Base-by-base conservation (phyloP, 768 basidiomycete species). In the Boletus speciosus region DNA sequence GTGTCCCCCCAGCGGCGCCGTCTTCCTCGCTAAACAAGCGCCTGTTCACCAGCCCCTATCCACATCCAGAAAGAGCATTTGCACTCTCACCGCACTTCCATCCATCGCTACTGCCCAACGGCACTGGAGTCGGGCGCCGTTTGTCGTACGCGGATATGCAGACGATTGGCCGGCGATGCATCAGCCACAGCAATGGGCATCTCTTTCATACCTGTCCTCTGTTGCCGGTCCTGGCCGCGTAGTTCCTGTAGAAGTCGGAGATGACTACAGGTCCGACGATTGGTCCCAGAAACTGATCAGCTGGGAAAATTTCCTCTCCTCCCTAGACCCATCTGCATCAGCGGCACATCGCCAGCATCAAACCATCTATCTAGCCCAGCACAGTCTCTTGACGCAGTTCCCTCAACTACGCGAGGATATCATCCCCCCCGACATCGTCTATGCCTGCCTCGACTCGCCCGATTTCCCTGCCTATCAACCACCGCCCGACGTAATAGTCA, bases 211-310 rank as follows among this genome's bases (percentile, higher is more conserved):
- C 66, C 79, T 99, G 1, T 77, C 78, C 14, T 73, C 76, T 5
- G 73, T 84, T 1, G 82, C 88, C 2, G 97, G 97, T 14, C 81
- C 81, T 40, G 94, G 89, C 2, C 80, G 97, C 21, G 72, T 91
- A 5, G 88, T 98, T 1, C 97, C 96, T 6, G 85, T 98, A 7
- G 96, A 98, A 71, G 72, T 97, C 16, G 96, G 96, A 14, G 69
- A 71, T 34, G 88, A 94, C 65, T 98, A 98, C 70, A 83, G 90
- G 29, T 73, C 76, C 11, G 80, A 81, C 21, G 81, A 81, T 43
- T 99, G 97, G 97, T 79, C 79, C 1, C 96, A 96, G 68, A 71
- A 72, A 59, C 74, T 98, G 50, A 81, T 97, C 69, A 62, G 68
- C 21, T 97, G 93, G 84, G 83, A 88, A 35, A 76, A 75, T 2